Evolutionary conservation across 345 rosid genomes (phyloP).

Genomic region (Nasturtium officinale): DNA sequence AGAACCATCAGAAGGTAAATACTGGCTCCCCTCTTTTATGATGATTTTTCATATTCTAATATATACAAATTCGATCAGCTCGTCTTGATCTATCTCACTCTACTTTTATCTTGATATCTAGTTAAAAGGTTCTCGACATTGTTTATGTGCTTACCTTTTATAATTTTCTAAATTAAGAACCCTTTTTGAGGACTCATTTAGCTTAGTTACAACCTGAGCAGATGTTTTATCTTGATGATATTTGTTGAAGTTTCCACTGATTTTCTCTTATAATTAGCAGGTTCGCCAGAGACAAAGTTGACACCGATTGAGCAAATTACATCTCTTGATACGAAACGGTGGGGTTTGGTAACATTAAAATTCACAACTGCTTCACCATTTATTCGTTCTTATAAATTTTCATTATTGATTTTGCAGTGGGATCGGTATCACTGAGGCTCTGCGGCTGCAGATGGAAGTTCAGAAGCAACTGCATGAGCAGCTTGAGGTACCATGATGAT

Average conservation of each 20-base stretch:
- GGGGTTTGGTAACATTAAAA: constrained; percentile 41
- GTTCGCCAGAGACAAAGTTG: constrained; percentile 57
- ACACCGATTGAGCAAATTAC: constrained; percentile 65
- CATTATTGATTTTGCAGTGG: constrained; percentile 54
- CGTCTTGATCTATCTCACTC: constrained; percentile 11
- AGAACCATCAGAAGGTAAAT: constrained; percentile 74
- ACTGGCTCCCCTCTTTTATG: not conserved
- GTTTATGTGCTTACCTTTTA: not conserved
- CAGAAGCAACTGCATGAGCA: constrained; percentile 89
- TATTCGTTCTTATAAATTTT: not conserved
- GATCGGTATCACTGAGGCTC: constrained; percentile 76
- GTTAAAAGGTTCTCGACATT: not conserved
- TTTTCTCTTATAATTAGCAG: constrained; percentile 49
- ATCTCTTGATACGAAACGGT: constrained; percentile 76
- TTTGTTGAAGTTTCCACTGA: not conserved
- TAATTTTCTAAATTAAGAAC: not conserved
- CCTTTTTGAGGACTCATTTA: not conserved
- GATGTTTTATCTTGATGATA: not conserved
- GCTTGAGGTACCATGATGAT: constrained; percentile 44
- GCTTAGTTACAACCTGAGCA: not conserved
- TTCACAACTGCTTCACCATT: not conserved
- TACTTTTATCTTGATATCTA: constrained; percentile 4
- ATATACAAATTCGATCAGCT: not conserved
- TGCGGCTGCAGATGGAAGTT: constrained; percentile 87
- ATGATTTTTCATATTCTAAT: constrained; percentile 8